phyloP scores from a whole-genome alignment of 768 basidiomycete species.

The Boletus rubescentipes region DNA sequence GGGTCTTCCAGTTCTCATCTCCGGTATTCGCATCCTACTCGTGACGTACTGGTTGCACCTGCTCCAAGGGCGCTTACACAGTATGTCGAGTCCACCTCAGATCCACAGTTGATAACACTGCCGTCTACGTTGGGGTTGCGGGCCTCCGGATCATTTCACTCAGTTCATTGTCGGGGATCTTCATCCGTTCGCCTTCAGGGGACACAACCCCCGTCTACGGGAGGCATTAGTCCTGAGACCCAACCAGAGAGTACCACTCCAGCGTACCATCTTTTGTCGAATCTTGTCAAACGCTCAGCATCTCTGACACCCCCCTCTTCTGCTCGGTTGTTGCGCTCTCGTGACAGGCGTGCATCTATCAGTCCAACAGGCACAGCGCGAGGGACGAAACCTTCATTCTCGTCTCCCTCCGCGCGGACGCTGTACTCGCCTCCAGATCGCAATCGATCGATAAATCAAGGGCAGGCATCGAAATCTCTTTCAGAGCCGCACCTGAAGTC shows the following conservation, averaged over 20 bases:
- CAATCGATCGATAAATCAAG: conserved; percentile 6
- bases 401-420: conserved; percentile 14
- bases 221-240: conserved; percentile 35
- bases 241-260: conserved; percentile 47
- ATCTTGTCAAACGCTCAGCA: conserved; percentile 44
- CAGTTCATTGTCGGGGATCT: conserved; percentile 9
- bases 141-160: conserved; percentile 31
- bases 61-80: conserved; percentile 76
- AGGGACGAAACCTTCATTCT: conserved; percentile 10
- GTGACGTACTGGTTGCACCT: conserved; percentile 58
- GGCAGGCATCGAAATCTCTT: conserved; percentile 21
- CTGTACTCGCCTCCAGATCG: conserved; percentile 14
- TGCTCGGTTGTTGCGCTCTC: conserved; percentile 32
- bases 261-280: conserved; percentile 62
- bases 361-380: conserved; percentile 32
- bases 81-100: conserved; percentile 59
- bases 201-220: background rate
- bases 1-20: conserved; percentile 37
- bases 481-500: conserved; percentile 33
- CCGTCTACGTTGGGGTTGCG: conserved; percentile 74
- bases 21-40: conserved; percentile 49
- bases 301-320: conserved; percentile 28
- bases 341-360: conserved; percentile 33
- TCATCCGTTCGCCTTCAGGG: conserved; percentile 1
- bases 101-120: conserved; percentile 52